Evolutionary conservation across 768 basidiomycete genomes (phyloP), one percentile per base, ranked within the genome.

Genomic region (Tremella mesenterica): DNA sequence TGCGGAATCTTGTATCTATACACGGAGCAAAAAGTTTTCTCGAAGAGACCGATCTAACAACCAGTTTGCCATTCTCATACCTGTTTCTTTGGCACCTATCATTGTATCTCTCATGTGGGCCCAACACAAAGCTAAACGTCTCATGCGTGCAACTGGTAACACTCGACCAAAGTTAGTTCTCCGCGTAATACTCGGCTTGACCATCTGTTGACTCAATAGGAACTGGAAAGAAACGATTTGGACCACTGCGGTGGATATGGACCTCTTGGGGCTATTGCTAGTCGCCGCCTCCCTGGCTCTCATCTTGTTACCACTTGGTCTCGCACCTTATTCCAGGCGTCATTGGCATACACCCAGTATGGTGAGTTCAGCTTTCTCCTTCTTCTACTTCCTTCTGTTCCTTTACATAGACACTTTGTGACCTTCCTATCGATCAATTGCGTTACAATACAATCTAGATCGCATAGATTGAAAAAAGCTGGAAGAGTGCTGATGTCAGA

Each of bases 11-110:
- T n/a, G n/a, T n/a, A n/a, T n/a, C n/a, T n/a, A n/a, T n/a, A 34
- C 38, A 36, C 25, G 25, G 8, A 23, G 2, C 41, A 48, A 14
- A 9, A 3, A n/a, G 21, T 7, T 36, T 44, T 54, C 13, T 54
- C 48, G 1, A 45, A 31, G 8, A 5, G 26, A 56, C 64, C n/a
- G n/a, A n/a, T n/a, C n/a, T n/a, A n/a, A n/a, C n/a, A n/a, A n/a
- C n/a, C n/a, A n/a, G n/a, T 70, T 68, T 50, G 70, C 71, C 29
- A 70, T 73, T 53, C 58, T 73, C 31, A 66, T 75, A 2, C 74
- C 74, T 8, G 56, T 68, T 21, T 63, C 67, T 23, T 56, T 75
- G 10, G 34, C 57, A n/a, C 72, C 72, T 12, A 65, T 73, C 59
- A 71, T 75, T 47, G 34, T 60, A 7, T 61, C 67, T 21, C 64